Percentiles rank a stretch among this genome's conserved stretches.
Evolutionary conservation across 306 rosid species (phyloP).

Genomic region (Vachellia pachyceras): DNA sequence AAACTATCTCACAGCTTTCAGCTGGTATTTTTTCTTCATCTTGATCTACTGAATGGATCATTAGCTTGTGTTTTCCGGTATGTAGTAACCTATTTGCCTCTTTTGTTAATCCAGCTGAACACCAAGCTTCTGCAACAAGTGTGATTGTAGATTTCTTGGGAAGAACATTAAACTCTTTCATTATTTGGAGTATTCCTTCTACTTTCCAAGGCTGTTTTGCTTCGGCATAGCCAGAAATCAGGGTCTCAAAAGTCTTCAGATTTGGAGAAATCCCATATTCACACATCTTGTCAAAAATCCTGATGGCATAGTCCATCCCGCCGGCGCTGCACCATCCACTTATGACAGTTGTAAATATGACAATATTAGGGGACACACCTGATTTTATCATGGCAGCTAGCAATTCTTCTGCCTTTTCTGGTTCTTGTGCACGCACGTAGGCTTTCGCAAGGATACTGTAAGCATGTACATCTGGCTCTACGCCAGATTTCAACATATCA

Average conservation of each 20-base stretch:
- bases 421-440: conserved; percentile 68
- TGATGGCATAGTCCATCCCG: conserved; percentile 68
- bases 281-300: conserved; percentile 61
- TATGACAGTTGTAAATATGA: conserved; percentile 66
- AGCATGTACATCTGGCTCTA: conserved; percentile 70
- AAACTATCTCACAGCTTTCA: conserved; percentile 41
- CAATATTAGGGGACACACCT: conserved; percentile 67
- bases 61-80: conserved; percentile 34
- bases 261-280: conserved; percentile 66
- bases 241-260: conserved; percentile 76
- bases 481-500: conserved; percentile 70
- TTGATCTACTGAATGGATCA: conserved; percentile 30
- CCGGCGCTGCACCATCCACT: conserved; percentile 79
- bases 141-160: conserved; percentile 59
- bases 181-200: conserved; percentile 67
- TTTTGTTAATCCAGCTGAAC: conserved; percentile 55
- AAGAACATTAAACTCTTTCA: conserved; percentile 59
- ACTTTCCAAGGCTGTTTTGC: conserved; percentile 73
- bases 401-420: conserved; percentile 70
- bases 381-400: conserved; percentile 52
- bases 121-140: conserved; percentile 76
- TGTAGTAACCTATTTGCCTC: conserved; percentile 58
- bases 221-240: conserved; percentile 70
- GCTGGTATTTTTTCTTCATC: conserved; percentile 40
- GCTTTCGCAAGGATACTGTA: conserved; percentile 83